Evolutionary conservation across 1,284 basidiomycete species (phyloP).

Genomic region (Porodaedalea pini): DNA sequence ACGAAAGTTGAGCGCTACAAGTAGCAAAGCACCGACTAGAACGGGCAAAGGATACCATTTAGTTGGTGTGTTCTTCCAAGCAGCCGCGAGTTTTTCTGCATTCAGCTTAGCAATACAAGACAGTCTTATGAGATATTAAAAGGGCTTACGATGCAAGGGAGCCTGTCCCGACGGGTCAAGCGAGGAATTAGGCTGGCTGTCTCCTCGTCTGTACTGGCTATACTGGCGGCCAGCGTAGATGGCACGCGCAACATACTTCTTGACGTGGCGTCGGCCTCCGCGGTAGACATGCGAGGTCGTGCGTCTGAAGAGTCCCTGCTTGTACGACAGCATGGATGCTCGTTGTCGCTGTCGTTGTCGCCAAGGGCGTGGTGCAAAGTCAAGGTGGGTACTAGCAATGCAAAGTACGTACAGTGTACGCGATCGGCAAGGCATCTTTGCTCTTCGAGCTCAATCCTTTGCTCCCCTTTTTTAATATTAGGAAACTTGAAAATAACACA

Average conservation of each 20-base stretch:
- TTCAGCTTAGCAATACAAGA: background rate
- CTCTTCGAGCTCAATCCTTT: background rate
- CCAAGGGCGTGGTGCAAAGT: background rate
- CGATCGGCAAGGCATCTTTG: background rate
- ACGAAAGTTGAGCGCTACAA: constrained; percentile 80
- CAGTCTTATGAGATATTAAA: background rate
- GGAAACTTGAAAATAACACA: too few relatives aligned
- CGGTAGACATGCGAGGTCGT: constrained; percentile 19
- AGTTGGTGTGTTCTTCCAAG: constrained; percentile 87
- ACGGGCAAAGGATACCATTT: constrained; percentile 96
- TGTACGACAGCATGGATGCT: constrained; percentile 14
- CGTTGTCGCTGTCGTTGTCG: background rate
- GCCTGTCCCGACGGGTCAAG: background rate
- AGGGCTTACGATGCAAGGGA: constrained; percentile 15
- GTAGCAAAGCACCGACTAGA: constrained; percentile 84
- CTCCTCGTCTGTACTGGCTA: constrained; percentile 18
- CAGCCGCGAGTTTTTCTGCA: constrained; percentile 50
- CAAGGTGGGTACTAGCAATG: too few relatives aligned
- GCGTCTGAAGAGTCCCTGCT: constrained; percentile 15
- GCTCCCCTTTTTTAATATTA: background rate
- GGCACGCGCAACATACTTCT: constrained; percentile 20
- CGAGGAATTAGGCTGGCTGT: background rate
- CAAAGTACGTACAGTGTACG: constrained; percentile 1
- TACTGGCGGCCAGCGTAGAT: constrained; percentile 20
- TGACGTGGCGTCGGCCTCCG: constrained; percentile 18